These are phyloP conservation scores for Calonectria ilicicola DNA, from an alignment of 2,329 filamentous ascomycete species.

Conservation along the genomic window DNA sequence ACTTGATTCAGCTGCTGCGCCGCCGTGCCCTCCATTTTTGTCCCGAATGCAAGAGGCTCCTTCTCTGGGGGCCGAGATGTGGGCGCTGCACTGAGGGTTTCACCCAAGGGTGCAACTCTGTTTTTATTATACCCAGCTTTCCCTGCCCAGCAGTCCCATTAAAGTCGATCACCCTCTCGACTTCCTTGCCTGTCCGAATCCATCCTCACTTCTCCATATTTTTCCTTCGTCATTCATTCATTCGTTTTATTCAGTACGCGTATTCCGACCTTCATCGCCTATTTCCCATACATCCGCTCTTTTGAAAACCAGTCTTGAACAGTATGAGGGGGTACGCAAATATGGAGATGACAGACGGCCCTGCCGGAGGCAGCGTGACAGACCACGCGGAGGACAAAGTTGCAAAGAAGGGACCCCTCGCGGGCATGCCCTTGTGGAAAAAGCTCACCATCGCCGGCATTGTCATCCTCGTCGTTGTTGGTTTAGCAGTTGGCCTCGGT, in stretches of 20 bases:
- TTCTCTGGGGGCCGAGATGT: background rate
- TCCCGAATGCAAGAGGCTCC: background rate
- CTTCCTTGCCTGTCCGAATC: background rate
- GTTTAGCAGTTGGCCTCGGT: constrained; percentile 66
- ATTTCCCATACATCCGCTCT: background rate
- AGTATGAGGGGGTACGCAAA: background rate
- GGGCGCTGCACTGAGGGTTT: background rate
- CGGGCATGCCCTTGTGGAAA: constrained; percentile 43
- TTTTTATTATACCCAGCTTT: background rate
- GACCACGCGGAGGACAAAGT: background rate
- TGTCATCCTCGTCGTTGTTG: constrained; percentile 49
- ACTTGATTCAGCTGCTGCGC: constrained; percentile 7
- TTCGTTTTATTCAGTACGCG: background rate
- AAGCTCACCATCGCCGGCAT: constrained; percentile 44
- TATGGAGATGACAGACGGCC: background rate
- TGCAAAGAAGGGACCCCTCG: constrained; percentile 15
- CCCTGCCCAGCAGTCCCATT: background rate
- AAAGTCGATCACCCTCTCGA: background rate
- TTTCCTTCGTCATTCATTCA: background rate
- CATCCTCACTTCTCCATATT: background rate
- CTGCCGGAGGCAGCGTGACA: background rate
- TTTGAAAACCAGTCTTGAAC: background rate
- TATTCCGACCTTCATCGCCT: background rate
- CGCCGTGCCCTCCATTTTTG: background rate
- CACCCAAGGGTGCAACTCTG: background rate